Evolutionary conservation across 1,284 basidiomycete species (phyloP).

Genomic region (Cerrena zonata): DNA sequence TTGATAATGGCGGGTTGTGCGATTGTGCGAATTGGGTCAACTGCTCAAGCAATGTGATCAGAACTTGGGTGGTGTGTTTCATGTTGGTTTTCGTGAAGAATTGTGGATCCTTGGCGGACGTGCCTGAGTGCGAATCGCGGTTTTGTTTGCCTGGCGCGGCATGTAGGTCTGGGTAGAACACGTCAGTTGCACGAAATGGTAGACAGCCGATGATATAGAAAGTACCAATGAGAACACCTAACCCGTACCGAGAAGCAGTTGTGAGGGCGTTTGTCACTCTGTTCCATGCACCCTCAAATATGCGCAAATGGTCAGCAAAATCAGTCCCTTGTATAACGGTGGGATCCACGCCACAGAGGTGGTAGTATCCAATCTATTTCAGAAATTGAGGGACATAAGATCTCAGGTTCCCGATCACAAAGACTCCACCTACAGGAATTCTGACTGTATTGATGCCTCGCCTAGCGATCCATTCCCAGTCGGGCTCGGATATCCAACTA

Average conservation of each 20-base stretch:
- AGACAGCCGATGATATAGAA: background rate
- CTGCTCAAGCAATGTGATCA: conserved; percentile 41
- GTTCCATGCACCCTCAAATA: conserved; percentile 71
- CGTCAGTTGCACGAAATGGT: conserved; percentile 1
- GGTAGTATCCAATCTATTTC: conserved; percentile 81
- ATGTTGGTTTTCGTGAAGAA: conserved; percentile 53
- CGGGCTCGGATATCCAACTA: conserved; percentile 63
- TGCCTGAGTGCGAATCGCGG: conserved; percentile 59
- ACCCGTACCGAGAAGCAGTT: conserved; percentile 52
- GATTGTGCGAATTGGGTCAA: conserved; percentile 36
- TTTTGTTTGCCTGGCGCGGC: conserved; percentile 78
- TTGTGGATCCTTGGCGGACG: conserved; percentile 41
- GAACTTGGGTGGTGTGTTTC: conserved; percentile 47
- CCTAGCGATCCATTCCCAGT: conserved; percentile 72
- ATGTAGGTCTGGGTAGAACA: conserved; percentile 49
- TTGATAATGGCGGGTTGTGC: conserved; percentile 39
- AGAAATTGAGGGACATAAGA: background rate
- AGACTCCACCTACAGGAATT: conserved; percentile 57
- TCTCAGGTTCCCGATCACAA: background rate
- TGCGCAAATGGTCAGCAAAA: conserved; percentile 51
- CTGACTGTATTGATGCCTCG: conserved; percentile 79
- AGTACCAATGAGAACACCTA: conserved; percentile 78
- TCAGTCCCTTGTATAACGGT: conserved; percentile 69
- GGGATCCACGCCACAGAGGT: conserved; percentile 57
- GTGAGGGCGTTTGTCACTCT: conserved; percentile 66